Evolutionary conservation across 768 basidiomycete genomes (phyloP).

Genomic region (Suillus cothurnatus): DNA sequence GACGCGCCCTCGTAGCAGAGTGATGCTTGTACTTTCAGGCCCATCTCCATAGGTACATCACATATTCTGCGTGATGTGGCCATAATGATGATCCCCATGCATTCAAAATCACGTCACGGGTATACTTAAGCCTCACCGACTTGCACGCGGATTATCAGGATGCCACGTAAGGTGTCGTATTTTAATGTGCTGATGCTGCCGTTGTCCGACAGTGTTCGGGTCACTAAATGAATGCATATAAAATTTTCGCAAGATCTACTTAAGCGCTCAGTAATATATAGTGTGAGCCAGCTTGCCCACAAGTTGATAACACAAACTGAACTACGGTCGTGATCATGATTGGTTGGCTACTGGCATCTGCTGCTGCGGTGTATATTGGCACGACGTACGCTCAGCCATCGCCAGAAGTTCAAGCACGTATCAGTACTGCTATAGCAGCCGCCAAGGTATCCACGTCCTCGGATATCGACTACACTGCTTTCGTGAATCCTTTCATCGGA

Average conservation of each 20-base stretch:
- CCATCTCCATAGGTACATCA: background rate
- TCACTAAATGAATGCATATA: background rate
- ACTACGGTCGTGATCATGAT: conserved; percentile 4
- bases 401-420: conserved; percentile 60
- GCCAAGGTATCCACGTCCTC: conserved; percentile 42
- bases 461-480: conserved; percentile 61
- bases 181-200: background rate
- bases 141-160: background rate
- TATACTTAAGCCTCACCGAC: background rate
- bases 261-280: conserved; percentile 2
- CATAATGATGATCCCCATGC: background rate
- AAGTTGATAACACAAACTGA: background rate
- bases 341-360: conserved; percentile 9
- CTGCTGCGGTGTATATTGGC: conserved; percentile 7
- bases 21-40: background rate
- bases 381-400: conserved; percentile 53
- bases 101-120: background rate
- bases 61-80: background rate
- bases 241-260: background rate
- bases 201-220: background rate
- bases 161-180: background rate
- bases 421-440: conserved; percentile 59
- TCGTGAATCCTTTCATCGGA: conserved; percentile 75
- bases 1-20: background rate
- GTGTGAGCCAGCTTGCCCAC: conserved; percentile 4